Conservation (phyloP, 176 grass and related monocot species). For the Urochloa ruziziensis region DNA sequence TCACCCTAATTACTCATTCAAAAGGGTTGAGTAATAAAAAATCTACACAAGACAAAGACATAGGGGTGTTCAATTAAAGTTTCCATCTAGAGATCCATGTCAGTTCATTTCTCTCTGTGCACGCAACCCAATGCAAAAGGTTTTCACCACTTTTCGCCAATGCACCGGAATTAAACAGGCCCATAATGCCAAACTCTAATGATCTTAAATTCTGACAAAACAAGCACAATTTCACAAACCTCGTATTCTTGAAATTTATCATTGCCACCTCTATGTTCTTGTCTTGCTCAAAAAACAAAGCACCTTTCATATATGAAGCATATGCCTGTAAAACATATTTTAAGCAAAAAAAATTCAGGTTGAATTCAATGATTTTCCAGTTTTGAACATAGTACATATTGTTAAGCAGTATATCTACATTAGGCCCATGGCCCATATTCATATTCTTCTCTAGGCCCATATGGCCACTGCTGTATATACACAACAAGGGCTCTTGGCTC, state of each 20-base stretch:
- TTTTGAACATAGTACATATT: not conserved
- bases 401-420: too few species aligned
- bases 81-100: too few species aligned
- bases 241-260: slow-evolving; percentile 93
- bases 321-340: slow-evolving; percentile 59
- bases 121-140: too few species aligned
- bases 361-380: not conserved
- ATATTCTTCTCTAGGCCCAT: too few species aligned
- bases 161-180: too few species aligned
- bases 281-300: slow-evolving; percentile 96
- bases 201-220: not conserved
- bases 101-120: too few species aligned
- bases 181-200: not conserved
- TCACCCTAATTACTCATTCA: not conserved
- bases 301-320: slow-evolving; percentile 97
- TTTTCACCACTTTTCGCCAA: too few species aligned
- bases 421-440: too few species aligned
- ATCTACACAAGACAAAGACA: not conserved
- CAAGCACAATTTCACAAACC: slow-evolving; percentile 42
- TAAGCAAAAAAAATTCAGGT: not conserved
- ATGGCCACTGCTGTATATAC: too few species aligned
- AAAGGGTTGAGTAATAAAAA: slow-evolving; percentile 10
- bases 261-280: slow-evolving; percentile 90
- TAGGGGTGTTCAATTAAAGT: too few species aligned
- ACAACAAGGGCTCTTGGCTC: too few species aligned